Evolutionary conservation across 352 stramenopile species (phyloP).

Genomic region (Pythium brachiatum): DNA sequence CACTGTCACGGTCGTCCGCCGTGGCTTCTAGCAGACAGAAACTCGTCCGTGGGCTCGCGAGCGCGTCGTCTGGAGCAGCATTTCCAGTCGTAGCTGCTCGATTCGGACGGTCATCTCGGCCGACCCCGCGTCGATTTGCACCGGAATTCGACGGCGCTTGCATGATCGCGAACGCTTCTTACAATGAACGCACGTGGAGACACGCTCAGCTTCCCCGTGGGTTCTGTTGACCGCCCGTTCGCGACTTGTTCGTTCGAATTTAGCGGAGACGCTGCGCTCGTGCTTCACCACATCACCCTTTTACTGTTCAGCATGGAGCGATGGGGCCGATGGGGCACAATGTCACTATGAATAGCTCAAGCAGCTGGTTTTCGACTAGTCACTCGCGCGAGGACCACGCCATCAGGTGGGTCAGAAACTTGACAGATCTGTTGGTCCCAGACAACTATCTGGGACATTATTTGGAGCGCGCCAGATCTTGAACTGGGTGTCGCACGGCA

Average conservation of each 20-base stretch:
- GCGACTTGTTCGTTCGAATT: not conserved
- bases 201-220: not conserved
- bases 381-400: slow-evolving; percentile 11
- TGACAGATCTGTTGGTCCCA: not conserved
- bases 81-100: slow-evolving; percentile 5
- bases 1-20: slow-evolving; percentile 20
- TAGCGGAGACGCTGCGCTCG: not conserved
- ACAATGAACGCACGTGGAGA: not conserved
- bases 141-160: slow-evolving; percentile 8
- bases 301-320: slow-evolving; percentile 18
- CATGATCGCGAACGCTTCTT: not conserved
- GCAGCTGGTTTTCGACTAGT: not conserved
- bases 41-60: slow-evolving; percentile 47
- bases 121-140: not conserved
- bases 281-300: slow-evolving; percentile 5
- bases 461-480: slow-evolving; percentile 22
- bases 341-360: slow-evolving; percentile 5
- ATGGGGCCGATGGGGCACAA: slow-evolving; percentile 12
- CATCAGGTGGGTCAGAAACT: slow-evolving; percentile 5
- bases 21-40: slow-evolving; percentile 61
- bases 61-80: slow-evolving; percentile 12
- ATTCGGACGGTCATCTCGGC: not conserved
- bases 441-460: not conserved
- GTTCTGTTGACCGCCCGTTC: not conserved
- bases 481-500: slow-evolving; percentile 13